phyloP scores from a whole-genome alignment of 1,284 basidiomycete genomes.

The Pholiota adiposa region DNA sequence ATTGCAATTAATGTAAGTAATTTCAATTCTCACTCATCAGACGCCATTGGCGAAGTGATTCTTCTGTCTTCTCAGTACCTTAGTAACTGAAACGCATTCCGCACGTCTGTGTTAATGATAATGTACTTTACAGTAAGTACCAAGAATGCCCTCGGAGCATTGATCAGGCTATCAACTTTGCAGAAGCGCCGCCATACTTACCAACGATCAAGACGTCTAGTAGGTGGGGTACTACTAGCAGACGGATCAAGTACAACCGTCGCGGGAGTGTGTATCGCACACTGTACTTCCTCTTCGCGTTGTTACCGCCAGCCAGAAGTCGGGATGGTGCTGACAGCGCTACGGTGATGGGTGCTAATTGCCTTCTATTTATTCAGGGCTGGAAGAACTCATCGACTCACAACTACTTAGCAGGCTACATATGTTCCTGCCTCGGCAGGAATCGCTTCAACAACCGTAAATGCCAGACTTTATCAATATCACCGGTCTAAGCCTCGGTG shows the following conservation, averaged over 20 bases:
- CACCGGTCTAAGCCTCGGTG: conserved; percentile 42
- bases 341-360: conserved; percentile 31
- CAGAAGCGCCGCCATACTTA: conserved; percentile 44
- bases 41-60: conserved; percentile 5
- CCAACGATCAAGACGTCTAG: conserved; percentile 54
- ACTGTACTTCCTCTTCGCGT: neutral
- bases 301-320: conserved; percentile 2
- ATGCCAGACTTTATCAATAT: conserved; percentile 43
- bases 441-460: conserved; percentile 42
- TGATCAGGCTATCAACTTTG: conserved; percentile 38
- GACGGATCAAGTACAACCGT: conserved; percentile 54
- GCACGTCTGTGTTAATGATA: neutral
- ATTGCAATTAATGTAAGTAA: conserved; percentile 43
- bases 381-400: neutral
- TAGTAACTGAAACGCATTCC: conserved; percentile 7
- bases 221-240: conserved; percentile 48
- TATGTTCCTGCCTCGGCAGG: conserved; percentile 41
- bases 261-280: conserved; percentile 41
- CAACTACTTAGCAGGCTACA: too few species aligned
- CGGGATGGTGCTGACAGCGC: conserved; percentile 2
- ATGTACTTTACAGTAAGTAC: conserved; percentile 34
- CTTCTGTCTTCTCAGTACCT: neutral
- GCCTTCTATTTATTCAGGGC: neutral
- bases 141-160: conserved; percentile 52
- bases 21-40: neutral